Conservation (phyloP, 2,329 filamentous ascomycete species). For the Colletotrichum sp. region DNA sequence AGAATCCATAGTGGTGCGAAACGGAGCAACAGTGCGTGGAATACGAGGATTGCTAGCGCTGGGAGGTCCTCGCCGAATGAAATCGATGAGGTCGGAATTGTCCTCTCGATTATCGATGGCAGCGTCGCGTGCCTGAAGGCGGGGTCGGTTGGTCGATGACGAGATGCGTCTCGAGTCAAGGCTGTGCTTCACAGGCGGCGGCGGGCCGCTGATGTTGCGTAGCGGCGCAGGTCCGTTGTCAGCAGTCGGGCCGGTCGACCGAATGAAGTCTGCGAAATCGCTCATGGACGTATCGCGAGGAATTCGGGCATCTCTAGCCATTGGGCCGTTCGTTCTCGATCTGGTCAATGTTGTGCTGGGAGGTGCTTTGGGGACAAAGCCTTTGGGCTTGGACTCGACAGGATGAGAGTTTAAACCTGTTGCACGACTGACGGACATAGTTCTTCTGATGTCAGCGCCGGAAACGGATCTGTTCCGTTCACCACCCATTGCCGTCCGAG, state of each 20-base stretch:
- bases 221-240: conserved; percentile 40
- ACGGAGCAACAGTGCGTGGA: conserved; percentile 82
- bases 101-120: conserved; percentile 65
- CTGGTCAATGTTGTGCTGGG: conserved; percentile 33
- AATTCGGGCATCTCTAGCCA: conserved; percentile 75
- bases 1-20: conserved; percentile 84
- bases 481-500: conserved; percentile 36
- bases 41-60: conserved; percentile 69
- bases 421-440: conserved; percentile 34
- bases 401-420: conserved; percentile 42
- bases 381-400: conserved; percentile 25
- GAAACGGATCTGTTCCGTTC: conserved; percentile 37
- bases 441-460: conserved; percentile 44
- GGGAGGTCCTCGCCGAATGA: conserved; percentile 87
- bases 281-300: conserved; percentile 69
- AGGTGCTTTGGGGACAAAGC: conserved; percentile 34
- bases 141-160: conserved; percentile 48
- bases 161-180: conserved; percentile 41
- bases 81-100: conserved; percentile 91
- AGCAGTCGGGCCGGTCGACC: conserved; percentile 76
- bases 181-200: conserved; percentile 36
- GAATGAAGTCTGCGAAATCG: conserved; percentile 90
- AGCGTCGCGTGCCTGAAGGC: conserved; percentile 75
- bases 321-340: conserved; percentile 32
- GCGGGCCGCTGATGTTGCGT: conserved; percentile 36